Base-by-base conservation (phyloP, 1,284 basidiomycete species). In the Trichosporon faecale region DNA sequence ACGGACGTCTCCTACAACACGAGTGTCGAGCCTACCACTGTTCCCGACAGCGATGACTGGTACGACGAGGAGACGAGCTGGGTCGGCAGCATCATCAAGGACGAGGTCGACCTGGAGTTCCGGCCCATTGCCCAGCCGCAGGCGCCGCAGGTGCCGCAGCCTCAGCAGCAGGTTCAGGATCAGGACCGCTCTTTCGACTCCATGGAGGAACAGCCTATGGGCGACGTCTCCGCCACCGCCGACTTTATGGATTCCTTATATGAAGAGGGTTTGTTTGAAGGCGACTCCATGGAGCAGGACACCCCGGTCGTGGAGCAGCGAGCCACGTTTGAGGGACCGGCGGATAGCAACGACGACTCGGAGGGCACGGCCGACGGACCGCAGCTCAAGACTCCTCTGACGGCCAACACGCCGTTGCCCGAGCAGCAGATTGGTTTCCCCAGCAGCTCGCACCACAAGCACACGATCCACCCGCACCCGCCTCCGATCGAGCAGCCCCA, bases 1-100 rank as follows among this genome's bases (percentile, higher is more conserved):
- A 82, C 85, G n/a, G 83, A 85, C 23, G 85, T 86, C 29, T 83
- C 80, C 12, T 80, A 79, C 40, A 85, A 76, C 25, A 70, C 33
- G 46, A 67, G 60, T 55, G 25, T 64, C 29, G 65, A 66, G 33
- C 57, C 33, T 66, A 70, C n/a, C 88, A 88, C 21, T 81, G 85
- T 21, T 79, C 80, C 16, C 16, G 81, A 79, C 6, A 84, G 80
- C 64, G 84, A 82, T 3, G 80, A 78, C 18, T 77, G 77, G 74
- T 72, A 68, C 18, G 77, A 77, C 61, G 77, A 79, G 44, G 55
- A 70, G 31, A 35, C 57, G 57, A 33, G 66, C 65, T 66, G 70
- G 65, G 25, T 68, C 23, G 57, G 65, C 31, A 64, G 64, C 40
- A 64, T 60, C 23, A 57, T 60, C 25, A 68, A 33, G 18, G 66